phyloP scores from a whole-genome alignment of 805 yeast genomes.

The Komagataella pastoris region DNA sequence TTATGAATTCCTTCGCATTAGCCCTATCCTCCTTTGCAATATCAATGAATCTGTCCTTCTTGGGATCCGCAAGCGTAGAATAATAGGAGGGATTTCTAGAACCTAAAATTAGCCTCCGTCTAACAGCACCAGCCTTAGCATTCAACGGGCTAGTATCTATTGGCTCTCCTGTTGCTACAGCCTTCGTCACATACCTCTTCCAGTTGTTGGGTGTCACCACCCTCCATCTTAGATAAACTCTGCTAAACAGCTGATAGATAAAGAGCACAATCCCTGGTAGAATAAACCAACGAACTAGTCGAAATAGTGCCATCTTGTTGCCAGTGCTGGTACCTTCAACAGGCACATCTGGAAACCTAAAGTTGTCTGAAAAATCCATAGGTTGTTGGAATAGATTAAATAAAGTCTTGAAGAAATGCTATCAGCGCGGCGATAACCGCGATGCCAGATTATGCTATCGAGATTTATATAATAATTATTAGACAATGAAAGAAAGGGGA shows the following conservation, averaged over 20 bases:
- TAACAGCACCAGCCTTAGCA: slow-evolving; percentile 8
- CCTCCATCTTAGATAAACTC: background rate
- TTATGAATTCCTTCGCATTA: background rate
- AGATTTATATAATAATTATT: no score
- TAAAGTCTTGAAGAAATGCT: background rate
- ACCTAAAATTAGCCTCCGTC: slow-evolving; percentile 19
- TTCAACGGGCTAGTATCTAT: background rate
- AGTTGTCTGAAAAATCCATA: background rate
- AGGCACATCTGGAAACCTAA: background rate
- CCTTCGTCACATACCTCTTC: background rate
- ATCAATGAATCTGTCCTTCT: slow-evolving; percentile 7
- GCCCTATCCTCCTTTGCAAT: slow-evolving; percentile 10
- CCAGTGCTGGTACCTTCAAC: background rate
- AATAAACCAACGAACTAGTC: background rate
- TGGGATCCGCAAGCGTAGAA: slow-evolving; percentile 13
- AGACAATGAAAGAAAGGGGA: no score
- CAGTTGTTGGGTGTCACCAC: background rate
- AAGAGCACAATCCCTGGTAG: background rate
- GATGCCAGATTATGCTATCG: background rate
- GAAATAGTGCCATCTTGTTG: background rate
- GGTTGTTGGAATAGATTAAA: background rate
- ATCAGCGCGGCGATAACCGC: background rate
- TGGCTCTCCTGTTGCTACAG: background rate
- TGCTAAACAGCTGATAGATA: background rate
- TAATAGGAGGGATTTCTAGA: slow-evolving; percentile 16